Base-by-base conservation (phyloP, 257 asterid genomes). In the Solanum ossicruentum region DNA sequence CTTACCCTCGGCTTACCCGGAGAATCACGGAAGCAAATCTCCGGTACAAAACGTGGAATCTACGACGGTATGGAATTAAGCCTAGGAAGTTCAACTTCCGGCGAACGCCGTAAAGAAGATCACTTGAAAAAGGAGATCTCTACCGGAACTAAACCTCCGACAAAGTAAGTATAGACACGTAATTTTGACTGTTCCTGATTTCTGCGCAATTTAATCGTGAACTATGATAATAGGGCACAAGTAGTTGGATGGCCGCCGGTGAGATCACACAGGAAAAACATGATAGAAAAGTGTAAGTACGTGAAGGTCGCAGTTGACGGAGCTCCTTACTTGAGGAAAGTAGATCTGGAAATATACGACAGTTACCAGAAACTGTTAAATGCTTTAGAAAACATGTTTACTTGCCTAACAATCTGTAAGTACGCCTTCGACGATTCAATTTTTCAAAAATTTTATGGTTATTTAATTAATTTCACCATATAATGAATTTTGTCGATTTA, bases 241-340 rank as follows among this genome's bases (percentile, higher is more conserved):
- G 90, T 92, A 78, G 92, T 94, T 85, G 98, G 98, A 67, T 94
- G 98, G 97, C 98, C 98, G 63, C 98, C 98, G 18, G 93, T 94
- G 90, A 91, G 91, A 87, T 88, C 95, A 72, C 84, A 87, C 84
- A 85, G 92, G 69, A 94, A 87, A 89, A 92, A 89, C 71, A 58
- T 83, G 82, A 86, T 83, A 77, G 91, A 89, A 83, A 79, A 81
- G 12, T 32, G 94, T 86, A 94, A 90, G 80, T 93, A 88, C 75
- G 97, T 94, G 86, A 94, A 93, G 88, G 95, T 94, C 89, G 98
- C 94, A 1, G 93, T 90, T 61, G 97, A 94, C 81, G 98, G 97
- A n/a, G 93, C 95, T 84, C 97, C 98, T 8, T 94, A 89, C 85
- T 89, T 92, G 23, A 91, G 98, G 84, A 94, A 94, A 86, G 87